Conservation (phyloP, 2,329 filamentous ascomycete genomes). For the Fusarium newnesense region DNA sequence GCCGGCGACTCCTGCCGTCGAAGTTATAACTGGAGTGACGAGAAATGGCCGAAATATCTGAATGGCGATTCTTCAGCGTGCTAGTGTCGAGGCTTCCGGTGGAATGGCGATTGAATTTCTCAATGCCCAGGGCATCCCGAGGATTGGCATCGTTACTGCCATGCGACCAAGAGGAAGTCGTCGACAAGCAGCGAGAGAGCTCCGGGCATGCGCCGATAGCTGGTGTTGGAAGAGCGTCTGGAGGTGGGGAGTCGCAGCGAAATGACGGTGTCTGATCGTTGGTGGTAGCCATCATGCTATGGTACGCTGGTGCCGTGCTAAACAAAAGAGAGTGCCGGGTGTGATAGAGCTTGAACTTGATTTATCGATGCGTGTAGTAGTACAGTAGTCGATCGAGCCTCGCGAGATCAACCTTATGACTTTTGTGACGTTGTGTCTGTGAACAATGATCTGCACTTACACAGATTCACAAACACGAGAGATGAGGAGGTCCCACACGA, state of each 20-base stretch:
- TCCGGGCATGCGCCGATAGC: conserved; percentile 69
- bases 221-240: conserved; percentile 69
- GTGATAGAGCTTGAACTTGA: conserved; percentile 6
- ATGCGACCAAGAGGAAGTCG: conserved; percentile 68
- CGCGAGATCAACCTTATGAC: conserved; percentile 17
- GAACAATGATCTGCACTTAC: conserved; percentile 38
- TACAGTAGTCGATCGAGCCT: conserved; percentile 5
- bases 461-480: conserved; percentile 34
- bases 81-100: conserved; percentile 68
- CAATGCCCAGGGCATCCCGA: conserved; percentile 67
- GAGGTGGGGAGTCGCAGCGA: conserved; percentile 71
- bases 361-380: conserved; percentile 5
- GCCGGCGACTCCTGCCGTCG: conserved; percentile 61
- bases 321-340: neutral
- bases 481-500: conserved; percentile 34
- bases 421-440: conserved; percentile 29
- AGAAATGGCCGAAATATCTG: conserved; percentile 53
- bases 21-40: conserved; percentile 58
- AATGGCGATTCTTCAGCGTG: conserved; percentile 60
- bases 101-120: conserved; percentile 68
- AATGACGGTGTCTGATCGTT: conserved; percentile 48
- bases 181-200: conserved; percentile 73
- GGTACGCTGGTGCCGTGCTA: neutral
- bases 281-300: conserved; percentile 48
- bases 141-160: conserved; percentile 59